These are phyloP conservation scores for Suillus lakei DNA, from an alignment of 768 basidiomycete genomes.

Conservation along the genomic window DNA sequence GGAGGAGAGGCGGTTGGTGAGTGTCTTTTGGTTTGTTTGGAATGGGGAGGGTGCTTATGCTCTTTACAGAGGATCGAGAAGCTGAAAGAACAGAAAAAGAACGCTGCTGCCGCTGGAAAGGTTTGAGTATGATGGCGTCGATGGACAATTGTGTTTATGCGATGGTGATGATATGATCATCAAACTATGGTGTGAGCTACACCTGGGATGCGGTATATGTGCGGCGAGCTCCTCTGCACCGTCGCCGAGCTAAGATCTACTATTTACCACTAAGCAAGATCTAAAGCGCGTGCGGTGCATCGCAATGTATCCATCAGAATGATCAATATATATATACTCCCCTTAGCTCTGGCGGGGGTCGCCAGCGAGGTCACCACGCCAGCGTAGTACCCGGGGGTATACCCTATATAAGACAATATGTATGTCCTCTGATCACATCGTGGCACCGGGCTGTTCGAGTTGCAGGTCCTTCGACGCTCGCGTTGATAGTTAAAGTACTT, in stretches of 20 bases:
- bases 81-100: conserved; percentile 82
- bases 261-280: neutral
- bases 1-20: conserved; percentile 89
- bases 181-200: neutral
- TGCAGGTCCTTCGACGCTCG: no score
- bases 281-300: neutral
- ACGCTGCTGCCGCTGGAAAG: conserved; percentile 25
- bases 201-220: no score
- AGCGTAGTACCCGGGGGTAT: no score
- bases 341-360: no score
- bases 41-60: neutral
- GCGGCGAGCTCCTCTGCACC: neutral
- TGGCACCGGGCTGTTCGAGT: no score
- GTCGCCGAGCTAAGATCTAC: neutral
- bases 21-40: conserved; percentile 24
- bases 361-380: no score
- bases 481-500: no score
- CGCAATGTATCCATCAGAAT: no score
- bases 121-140: neutral
- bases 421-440: no score
- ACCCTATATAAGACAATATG: no score
- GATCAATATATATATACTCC: no score
- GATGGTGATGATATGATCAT: neutral
- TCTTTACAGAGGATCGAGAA: conserved; percentile 68
- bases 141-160: neutral